Base-by-base conservation (phyloP, 495 filamentous ascomycete genomes). In the Clavariopsis aquatica region DNA sequence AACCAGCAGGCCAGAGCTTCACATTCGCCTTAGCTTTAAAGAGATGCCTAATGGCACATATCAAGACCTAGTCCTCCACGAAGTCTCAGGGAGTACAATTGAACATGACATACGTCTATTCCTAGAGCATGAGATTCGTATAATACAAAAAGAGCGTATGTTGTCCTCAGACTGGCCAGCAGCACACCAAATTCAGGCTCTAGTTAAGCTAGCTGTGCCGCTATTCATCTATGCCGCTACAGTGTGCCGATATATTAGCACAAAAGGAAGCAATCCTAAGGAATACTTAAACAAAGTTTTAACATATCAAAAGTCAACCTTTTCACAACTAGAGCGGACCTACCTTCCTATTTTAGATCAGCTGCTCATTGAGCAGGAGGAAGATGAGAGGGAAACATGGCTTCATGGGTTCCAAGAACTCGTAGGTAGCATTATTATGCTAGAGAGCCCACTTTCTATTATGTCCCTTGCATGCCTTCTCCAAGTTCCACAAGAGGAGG, bases 161-260 rank as follows among this genome's bases (percentile, higher is more conserved):
- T 26, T 66, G 24, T 34, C 52, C 24, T n/a, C 46, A 34, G 60
- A 57, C 29, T 85, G 80, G 82, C 82, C 81, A 0, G 73, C 74
- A 5, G 29, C 71, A 36, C 8, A 69, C 17, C 38, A 34, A 12
- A 70, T 79, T 49, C 8, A 69, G 27, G 47, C 36, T 15, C 69
- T 84, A 0, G 73, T 73, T 17, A 23, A 75, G 29, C 74, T 71
- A 54, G 73, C 80, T n/a, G 69, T 69, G 38, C 76, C 43, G 43
- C 43, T 47, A 17, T 47, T 47, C 43, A 47, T 47, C 43, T 47
- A 6, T 23, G 43, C 43, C 19, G 43, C 43, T 47, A 47, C 43
- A n/a, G 43, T 47, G 20, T 47, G 43, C 43, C 43, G 43, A 47
- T 71, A 58, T 49, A 60, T 68, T 29, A 47, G 34, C 22, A 54